Conservation (phyloP, 2,329 filamentous ascomycete genomes). For the Alternaria sp. region DNA sequence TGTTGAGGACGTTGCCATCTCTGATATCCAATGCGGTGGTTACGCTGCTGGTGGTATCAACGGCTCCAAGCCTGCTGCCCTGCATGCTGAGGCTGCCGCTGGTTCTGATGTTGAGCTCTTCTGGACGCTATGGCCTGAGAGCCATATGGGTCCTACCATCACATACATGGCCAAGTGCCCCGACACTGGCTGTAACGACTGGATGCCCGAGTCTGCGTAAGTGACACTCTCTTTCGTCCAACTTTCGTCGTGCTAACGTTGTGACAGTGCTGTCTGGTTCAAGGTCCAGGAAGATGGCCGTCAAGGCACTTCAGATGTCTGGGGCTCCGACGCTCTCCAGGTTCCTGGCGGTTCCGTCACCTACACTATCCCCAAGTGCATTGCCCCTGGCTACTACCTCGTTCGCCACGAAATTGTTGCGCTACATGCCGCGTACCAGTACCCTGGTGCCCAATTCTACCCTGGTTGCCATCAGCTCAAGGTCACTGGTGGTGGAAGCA, state of each 20-base stretch:
- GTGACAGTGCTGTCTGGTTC: constrained; percentile 62
- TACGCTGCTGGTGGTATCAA: constrained; percentile 59
- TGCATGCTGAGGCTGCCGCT: constrained; percentile 64
- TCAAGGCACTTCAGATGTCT: constrained; percentile 60
- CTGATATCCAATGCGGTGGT: constrained; percentile 67
- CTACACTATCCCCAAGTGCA: constrained; percentile 65
- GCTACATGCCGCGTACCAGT: constrained; percentile 58
- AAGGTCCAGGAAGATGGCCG: constrained; percentile 63
- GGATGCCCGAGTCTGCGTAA: constrained; percentile 55
- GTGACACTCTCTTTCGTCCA: constrained; percentile 11
- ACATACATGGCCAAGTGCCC: constrained; percentile 70
- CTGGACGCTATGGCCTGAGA: constrained; percentile 63
- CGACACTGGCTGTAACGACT: constrained; percentile 60
- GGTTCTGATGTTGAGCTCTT: constrained; percentile 63
- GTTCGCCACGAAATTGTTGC: constrained; percentile 68
- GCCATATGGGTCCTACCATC: constrained; percentile 63
- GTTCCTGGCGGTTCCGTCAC: constrained; percentile 54
- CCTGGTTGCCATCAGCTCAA: constrained; percentile 67
- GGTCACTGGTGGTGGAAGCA: constrained; percentile 61
- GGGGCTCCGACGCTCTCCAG: constrained; percentile 59
- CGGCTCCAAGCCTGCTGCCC: constrained; percentile 63
- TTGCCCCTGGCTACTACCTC: constrained; percentile 65
- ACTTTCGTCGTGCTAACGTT: constrained; percentile 14
- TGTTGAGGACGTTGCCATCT: constrained; percentile 61
- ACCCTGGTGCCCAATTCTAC: constrained; percentile 67